Base-by-base conservation (phyloP, 2,329 filamentous ascomycete genomes). In the Aspergillus ibericus region DNA sequence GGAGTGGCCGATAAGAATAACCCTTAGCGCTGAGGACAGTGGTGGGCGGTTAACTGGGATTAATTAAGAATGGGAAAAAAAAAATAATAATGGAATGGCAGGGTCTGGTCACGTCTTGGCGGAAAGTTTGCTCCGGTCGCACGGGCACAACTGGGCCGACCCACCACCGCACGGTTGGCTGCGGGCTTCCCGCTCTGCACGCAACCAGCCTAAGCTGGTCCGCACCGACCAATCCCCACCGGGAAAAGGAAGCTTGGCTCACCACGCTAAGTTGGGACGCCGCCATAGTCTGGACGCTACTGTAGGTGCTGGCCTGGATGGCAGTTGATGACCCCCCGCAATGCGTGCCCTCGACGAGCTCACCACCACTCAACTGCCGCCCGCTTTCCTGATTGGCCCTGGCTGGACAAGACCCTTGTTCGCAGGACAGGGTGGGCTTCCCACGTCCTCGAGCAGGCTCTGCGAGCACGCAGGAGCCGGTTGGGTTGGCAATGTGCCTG, bases 181-280 rank as follows among this genome's bases (percentile, higher is more conserved):
- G 62, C 59, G 59, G 63, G 38, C 53, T 61, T 61, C 60, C 66
- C 62, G 62, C 56, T 59, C 60, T 64, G 64, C 63, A 67, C 59
- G 49, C 55, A 57, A 58, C 58, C 53, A 60, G 53, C n/a, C n/a
- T n/a, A n/a, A n/a, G n/a, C n/a, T n/a, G n/a, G 44, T 49, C 22
- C 48, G 16, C 8, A 32, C 12, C 10, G n/a, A 16, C 67, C 61
- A 70, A 68, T 70, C 56, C 34, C 12, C 7, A 9, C 32, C 20
- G 9, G 27, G 25, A 51, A 34, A 58, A 8, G 36, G 59, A 63
- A 67, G 63, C 66, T 70, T 70, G 68, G 67, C 68, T 63, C 59
- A 54, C 49, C 56, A 46, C 29, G 53, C 63, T 63, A 62, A 55
- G 29, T 53, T 65, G 63, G 61, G 55, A 54, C 50, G 18, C n/a